Base-by-base conservation (phyloP, 371 early-diverging fungal genomes). In the Capillidium rhysosporum region DNA sequence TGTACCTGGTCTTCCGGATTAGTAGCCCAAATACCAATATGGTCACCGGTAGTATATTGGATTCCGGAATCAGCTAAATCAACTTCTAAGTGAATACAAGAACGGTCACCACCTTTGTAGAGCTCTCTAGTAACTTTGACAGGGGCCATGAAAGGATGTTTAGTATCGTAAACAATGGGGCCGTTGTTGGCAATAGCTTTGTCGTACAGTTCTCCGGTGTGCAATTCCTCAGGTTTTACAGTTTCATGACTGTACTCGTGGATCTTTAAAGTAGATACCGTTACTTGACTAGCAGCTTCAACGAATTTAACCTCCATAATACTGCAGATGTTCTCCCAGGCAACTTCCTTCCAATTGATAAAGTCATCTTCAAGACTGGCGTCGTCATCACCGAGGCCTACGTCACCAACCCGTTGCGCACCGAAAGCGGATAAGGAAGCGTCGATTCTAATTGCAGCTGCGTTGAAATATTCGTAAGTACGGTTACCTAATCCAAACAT, bases 361-460 rank as follows among this genome's bases (percentile, higher is more conserved):
- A 87, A 97, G 64, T 94, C 93, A 54, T 93, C 94, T 63, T 97
- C 97, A 46, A 97, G 64, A 43, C 84, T 87, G 23, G 73, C 80
- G 63, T 97, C 92, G 57, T 95, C 98, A 70, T 97, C 98, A 43
- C 98, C 95, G 62, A 91, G 89, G 39, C 98, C 98, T 45, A 75
- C 63, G 52, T 75, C 78, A 43, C 84, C 85, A 34, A 94, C 62
- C 16, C 84, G 72, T 16, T 57, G 63, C 16, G 85, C 94, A 29
- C 95, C 94, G 45, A 84, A 65, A 10, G 60, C 61, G 21, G 56
- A 56, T 46, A 93, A 64, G 20, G 74, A 69, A 26, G 65, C 66
- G 53, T 87, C 83, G 16, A 88, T 59, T 2, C 69, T 67, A 25
- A 87, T 69, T 23, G 70, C 75, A 40, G 87, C 84, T 48, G 80